Conservation (phyloP, 1,284 basidiomycete genomes). For the Neolentinus lepideus region DNA sequence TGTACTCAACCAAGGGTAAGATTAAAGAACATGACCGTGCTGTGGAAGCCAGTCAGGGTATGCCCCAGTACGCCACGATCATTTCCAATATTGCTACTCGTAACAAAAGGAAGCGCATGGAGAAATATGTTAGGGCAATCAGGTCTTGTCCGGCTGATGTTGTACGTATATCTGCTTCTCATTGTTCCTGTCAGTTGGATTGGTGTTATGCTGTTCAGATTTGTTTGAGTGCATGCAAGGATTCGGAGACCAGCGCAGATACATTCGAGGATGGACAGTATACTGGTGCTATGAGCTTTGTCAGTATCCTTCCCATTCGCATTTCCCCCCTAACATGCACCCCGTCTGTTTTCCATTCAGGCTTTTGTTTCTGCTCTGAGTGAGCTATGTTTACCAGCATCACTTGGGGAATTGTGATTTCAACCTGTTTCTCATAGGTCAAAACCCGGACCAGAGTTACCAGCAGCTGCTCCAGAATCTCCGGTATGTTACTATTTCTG, state of each 20-base stretch:
- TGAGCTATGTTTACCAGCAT: constrained; percentile 19
- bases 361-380: constrained; percentile 68
- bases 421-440: constrained; percentile 27
- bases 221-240: constrained; percentile 88
- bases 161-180: too few relatives aligned
- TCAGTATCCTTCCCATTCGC: constrained; percentile 23
- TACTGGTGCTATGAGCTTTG: constrained; percentile 84
- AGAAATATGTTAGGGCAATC: constrained; percentile 55
- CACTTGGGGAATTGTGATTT: background rate
- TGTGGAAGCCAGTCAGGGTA: constrained; percentile 70
- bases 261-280: constrained; percentile 78
- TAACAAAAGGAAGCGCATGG: constrained; percentile 46
- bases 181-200: background rate
- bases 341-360: constrained; percentile 31
- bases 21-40: constrained; percentile 88
- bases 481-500: constrained; percentile 30
- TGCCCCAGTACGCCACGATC: constrained; percentile 41
- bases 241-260: constrained; percentile 89
- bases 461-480: constrained; percentile 71
- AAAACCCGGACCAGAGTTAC: constrained; percentile 73
- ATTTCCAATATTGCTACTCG: constrained; percentile 35
- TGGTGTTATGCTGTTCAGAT: constrained; percentile 30
- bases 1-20: constrained; percentile 90
- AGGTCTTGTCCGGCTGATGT: constrained; percentile 76
- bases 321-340: background rate